These are phyloP conservation scores for Peronospora belbahrii DNA, from an alignment of 352 stramenopile genomes.

Conservation along the genomic window DNA sequence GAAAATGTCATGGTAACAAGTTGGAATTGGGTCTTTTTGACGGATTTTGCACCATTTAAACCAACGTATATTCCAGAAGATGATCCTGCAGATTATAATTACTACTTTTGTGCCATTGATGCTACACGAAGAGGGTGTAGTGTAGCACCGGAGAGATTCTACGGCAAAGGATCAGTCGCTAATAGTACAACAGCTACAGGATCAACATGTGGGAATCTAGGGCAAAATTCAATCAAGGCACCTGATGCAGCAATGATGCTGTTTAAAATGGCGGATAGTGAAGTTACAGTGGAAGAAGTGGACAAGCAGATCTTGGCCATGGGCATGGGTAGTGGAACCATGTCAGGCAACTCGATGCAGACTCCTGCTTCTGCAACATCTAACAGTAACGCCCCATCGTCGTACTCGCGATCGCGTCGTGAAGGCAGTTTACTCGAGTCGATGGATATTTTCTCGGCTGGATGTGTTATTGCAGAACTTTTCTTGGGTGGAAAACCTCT, in stretches of 20 bases:
- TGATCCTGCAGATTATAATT: constrained; percentile 94
- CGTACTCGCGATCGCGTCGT: constrained; percentile 36
- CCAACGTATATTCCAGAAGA: constrained; percentile 93
- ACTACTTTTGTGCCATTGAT: constrained; percentile 88
- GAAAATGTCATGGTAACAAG: constrained; percentile 98
- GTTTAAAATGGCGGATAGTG: constrained; percentile 63
- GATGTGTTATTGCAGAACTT: constrained; percentile 95
- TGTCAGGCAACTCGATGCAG: constrained; percentile 21
- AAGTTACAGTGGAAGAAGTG: constrained; percentile 60
- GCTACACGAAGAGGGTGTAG: constrained; percentile 89
- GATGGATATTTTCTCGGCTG: constrained; percentile 98
- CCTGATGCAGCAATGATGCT: constrained; percentile 57
- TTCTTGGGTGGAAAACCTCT: constrained; percentile 93
- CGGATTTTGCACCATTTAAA: constrained; percentile 95
- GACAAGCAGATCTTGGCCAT: constrained; percentile 69
- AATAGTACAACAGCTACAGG: constrained; percentile 1
- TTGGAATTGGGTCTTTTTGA: constrained; percentile 96
- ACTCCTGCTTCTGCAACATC: constrained; percentile 19
- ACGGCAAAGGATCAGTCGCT: constrained; percentile 28
- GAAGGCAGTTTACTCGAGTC: constrained; percentile 70
- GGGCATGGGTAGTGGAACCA: constrained; percentile 24
- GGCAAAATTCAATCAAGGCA: constrained; percentile 25
- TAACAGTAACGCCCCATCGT: constrained; percentile 22
- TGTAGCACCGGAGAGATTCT: constrained; percentile 89
- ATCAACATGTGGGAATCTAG: constrained; percentile 17